These are phyloP conservation scores for Leucocoprinus leucothites DNA, from an alignment of 768 basidiomycete genomes.

Conservation along the genomic window DNA sequence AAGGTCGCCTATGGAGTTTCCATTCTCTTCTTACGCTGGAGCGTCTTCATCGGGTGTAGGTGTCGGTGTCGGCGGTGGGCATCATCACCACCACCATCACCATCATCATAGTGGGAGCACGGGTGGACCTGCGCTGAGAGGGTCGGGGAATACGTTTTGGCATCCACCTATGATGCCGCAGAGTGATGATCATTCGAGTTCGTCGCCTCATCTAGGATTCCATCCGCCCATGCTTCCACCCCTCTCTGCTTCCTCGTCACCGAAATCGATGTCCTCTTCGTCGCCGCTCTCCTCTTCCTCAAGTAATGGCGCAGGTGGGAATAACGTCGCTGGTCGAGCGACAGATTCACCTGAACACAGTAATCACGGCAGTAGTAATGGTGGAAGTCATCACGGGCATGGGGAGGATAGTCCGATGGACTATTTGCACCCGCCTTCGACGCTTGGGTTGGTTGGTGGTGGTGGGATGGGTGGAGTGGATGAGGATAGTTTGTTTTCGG, in stretches of 20 bases:
- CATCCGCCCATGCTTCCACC: slow-evolving; percentile 48
- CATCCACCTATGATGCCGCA: slow-evolving; percentile 74
- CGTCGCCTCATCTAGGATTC: slow-evolving; percentile 50
- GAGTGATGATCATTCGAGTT: slow-evolving; percentile 25
- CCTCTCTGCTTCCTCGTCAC: slow-evolving; percentile 57
- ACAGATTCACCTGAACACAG: neutral
- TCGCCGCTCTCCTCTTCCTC: too few relatives aligned
- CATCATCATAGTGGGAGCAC: neutral
- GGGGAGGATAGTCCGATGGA: slow-evolving; percentile 67
- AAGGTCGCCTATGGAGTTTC: slow-evolving; percentile 63
- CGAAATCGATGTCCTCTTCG: slow-evolving; percentile 16
- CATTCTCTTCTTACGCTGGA: slow-evolving; percentile 48
- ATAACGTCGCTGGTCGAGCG: slow-evolving; percentile 10
- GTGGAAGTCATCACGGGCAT: neutral
- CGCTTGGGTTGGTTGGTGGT: slow-evolving; percentile 29
- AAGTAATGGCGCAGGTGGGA: neutral
- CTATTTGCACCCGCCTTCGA: slow-evolving; percentile 63
- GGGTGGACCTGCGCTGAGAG: slow-evolving; percentile 47
- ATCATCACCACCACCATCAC: neutral
- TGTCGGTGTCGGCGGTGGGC: neutral
- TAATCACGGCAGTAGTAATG: neutral
- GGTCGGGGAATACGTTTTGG: slow-evolving; percentile 67
- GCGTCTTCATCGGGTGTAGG: slow-evolving; percentile 21
- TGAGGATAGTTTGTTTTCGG: slow-evolving; percentile 57
- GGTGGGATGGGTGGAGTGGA: slow-evolving; percentile 33